These are phyloP conservation scores for Leccinum pellstonianum DNA, from an alignment of 768 basidiomycete genomes.

Conservation along the genomic window DNA sequence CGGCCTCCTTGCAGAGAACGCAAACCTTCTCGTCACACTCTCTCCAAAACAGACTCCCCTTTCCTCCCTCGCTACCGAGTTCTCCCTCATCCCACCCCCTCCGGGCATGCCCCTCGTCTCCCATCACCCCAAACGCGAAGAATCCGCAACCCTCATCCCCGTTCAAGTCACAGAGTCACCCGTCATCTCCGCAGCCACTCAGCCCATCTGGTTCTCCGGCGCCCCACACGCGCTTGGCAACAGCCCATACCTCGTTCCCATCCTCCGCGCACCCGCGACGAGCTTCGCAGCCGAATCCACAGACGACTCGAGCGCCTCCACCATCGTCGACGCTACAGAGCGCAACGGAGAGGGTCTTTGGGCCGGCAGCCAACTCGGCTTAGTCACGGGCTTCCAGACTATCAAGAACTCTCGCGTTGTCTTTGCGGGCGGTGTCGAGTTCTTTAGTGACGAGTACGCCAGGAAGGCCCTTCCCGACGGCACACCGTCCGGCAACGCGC, in stretches of 20 bases:
- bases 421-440: slow-evolving; percentile 77
- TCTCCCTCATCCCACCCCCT: slow-evolving; percentile 85
- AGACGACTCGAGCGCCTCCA: slow-evolving; percentile 54
- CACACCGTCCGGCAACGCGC: slow-evolving; percentile 67
- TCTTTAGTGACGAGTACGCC: slow-evolving; percentile 77
- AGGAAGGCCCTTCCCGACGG: slow-evolving; percentile 61
- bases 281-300: slow-evolving; percentile 74
- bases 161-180: slow-evolving; percentile 48
- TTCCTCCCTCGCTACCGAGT: slow-evolving; percentile 82
- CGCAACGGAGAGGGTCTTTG: slow-evolving; percentile 77
- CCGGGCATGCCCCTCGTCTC: slow-evolving; percentile 82
- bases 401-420: slow-evolving; percentile 70
- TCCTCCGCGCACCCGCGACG: slow-evolving; percentile 73
- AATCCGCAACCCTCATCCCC: slow-evolving; percentile 63
- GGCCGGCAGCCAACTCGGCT: slow-evolving; percentile 72
- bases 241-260: slow-evolving; percentile 80
- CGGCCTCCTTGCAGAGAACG: slow-evolving; percentile 60
- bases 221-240: slow-evolving; percentile 60
- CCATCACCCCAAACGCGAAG: slow-evolving; percentile 76
- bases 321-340: slow-evolving; percentile 67
- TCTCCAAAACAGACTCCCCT: slow-evolving; percentile 74
- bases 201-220: slow-evolving; percentile 78
- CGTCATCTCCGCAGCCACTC: slow-evolving; percentile 46
- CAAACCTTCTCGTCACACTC: slow-evolving; percentile 84
- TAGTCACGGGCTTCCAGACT: slow-evolving; percentile 91